Evolutionary conservation across 2,329 filamentous ascomycete genomes (phyloP), one percentile per base, ranked within the genome.

Genomic region (Lasiodiplodia hormozganensis): DNA sequence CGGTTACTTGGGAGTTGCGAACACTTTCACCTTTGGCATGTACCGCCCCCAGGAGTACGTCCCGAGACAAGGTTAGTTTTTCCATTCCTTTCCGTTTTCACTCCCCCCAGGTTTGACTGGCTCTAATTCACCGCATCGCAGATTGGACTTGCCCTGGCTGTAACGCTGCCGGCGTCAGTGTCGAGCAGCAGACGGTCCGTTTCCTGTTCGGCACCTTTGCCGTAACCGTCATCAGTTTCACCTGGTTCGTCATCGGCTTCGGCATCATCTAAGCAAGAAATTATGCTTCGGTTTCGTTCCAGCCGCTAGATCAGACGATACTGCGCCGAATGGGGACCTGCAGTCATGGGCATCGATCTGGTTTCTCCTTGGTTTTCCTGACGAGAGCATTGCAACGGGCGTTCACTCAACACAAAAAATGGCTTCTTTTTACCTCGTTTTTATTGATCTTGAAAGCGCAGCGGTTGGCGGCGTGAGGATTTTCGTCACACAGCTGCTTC

Each of bases 11-110:
- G 82, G 79, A 18, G 80, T 83, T 2, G 85, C 81, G 73, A 82
- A 81, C 68, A 81, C 83, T 18, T 86, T 85, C 73, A 80, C 76
- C 6, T 91, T 91, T 73, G 89, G 86, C 70, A 89, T 91, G 86
- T 91, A 91, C 76, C 74, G 75, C 31, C 82, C 85, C 52, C 85
- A 86, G 76, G 68, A 81, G 4, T 85, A 87, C 74, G 83, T 81
- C 5, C 81, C 84, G 7, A 80, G 85, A 68, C 73, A 75, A 54
- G 81, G 86, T 87, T 80, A 75, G 84, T 56, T 43, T 49, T 38
- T 57, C 38, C 40, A 40, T n/a, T 56, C 36, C n/a, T 36, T 56
- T 56, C 34, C n/a, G n/a, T 23, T 38, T 38, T 68, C 74, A 69
- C 54, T 28, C 5, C 56, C 43, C 11, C n/a, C 1, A 23, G 52